These are phyloP conservation scores for Colletotrichum higginsianum DNA, from an alignment of 2,329 filamentous ascomycete genomes.

Conservation along the genomic window DNA sequence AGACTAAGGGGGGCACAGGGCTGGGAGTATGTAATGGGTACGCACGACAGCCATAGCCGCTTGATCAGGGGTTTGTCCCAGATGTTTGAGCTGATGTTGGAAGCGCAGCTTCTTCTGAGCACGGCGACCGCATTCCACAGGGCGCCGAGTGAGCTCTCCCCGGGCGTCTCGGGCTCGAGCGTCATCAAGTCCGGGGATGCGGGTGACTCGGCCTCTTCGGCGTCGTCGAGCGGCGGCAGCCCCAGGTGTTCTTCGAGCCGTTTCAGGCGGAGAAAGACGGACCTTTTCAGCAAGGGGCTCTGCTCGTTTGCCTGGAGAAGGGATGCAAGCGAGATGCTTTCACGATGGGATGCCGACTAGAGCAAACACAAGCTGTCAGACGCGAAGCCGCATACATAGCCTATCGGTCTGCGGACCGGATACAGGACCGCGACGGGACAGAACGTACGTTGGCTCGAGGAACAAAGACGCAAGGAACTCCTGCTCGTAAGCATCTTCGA, in stretches of 20 bases:
- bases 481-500: slow-evolving; percentile 52
- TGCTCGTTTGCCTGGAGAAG: slow-evolving; percentile 40
- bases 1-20: background rate
- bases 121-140: slow-evolving; percentile 51
- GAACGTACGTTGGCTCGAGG: slow-evolving; percentile 56
- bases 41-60: slow-evolving; percentile 53
- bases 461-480: slow-evolving; percentile 57
- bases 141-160: slow-evolving; percentile 41
- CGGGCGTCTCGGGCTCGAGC: slow-evolving; percentile 26
- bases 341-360: slow-evolving; percentile 40
- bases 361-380: slow-evolving; percentile 18
- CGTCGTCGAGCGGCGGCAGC: slow-evolving; percentile 41
- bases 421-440: background rate
- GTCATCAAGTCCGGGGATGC: background rate
- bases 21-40: background rate
- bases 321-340: slow-evolving; percentile 37
- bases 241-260: slow-evolving; percentile 49
- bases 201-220: slow-evolving; percentile 39
- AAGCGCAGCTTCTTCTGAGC: slow-evolving; percentile 48
- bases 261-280: slow-evolving; percentile 45
- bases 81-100: slow-evolving; percentile 46
- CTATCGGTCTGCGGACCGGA: background rate
- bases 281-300: slow-evolving; percentile 39
- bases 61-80: slow-evolving; percentile 53
- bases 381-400: too few relatives aligned